Conservation (phyloP, 2,329 filamentous ascomycete species). For the Pleomassaria siparia region DNA sequence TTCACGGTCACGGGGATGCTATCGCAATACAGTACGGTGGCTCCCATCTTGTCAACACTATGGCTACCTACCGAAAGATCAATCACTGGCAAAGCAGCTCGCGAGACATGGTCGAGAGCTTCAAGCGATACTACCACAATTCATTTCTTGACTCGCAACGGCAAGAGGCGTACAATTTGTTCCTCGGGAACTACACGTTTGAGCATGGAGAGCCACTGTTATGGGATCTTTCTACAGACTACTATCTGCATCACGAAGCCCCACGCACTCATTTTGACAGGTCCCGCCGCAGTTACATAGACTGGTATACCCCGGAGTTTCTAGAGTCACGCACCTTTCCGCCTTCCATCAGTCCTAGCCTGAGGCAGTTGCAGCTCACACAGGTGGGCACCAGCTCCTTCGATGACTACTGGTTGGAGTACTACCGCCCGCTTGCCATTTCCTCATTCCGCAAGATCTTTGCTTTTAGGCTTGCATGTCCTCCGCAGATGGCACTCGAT, state of each 20-base stretch:
- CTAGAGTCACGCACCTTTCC: constrained; percentile 66
- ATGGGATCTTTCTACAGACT: constrained; percentile 93
- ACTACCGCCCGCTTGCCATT: constrained; percentile 84
- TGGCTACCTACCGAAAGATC: constrained; percentile 98
- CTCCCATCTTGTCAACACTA: constrained; percentile 96
- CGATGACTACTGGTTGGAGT: constrained; percentile 97
- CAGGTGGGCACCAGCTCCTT: constrained; percentile 58
- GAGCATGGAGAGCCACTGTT: constrained; percentile 86
- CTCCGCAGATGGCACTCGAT: constrained; percentile 78
- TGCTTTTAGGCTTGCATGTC: constrained; percentile 75
- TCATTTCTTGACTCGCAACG: constrained; percentile 97
- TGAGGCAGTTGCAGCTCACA: constrained; percentile 14
- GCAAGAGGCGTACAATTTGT: constrained; percentile 96
- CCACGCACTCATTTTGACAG: constrained; percentile 72
- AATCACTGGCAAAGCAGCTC: constrained; percentile 99
- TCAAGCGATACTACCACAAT: constrained; percentile 99
- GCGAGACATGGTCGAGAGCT: constrained; percentile 97
- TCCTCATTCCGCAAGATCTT: constrained; percentile 93
- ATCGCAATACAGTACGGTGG: constrained; percentile 98
- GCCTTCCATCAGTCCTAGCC: constrained; percentile 48
- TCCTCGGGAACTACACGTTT: constrained; percentile 94
- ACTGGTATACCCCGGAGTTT: constrained; percentile 80
- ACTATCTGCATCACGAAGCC: constrained; percentile 90
- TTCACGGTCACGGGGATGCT: constrained; percentile 95
- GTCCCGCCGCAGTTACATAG: constrained; percentile 71